phyloP scores from a whole-genome alignment of 768 basidiomycete species.

The Saitozyma podzolica region DNA sequence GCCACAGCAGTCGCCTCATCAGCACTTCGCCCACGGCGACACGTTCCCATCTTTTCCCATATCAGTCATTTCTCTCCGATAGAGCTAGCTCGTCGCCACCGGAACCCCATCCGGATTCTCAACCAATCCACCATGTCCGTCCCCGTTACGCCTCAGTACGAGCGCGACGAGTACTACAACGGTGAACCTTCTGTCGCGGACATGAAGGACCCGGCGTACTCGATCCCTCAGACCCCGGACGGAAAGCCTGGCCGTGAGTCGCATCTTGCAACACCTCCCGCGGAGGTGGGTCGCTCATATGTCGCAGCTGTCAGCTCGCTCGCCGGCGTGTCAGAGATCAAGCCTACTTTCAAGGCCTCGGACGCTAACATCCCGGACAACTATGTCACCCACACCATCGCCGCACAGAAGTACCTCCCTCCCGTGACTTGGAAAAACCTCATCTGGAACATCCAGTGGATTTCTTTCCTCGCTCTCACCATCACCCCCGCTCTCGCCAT shows the following conservation, averaged over 20 bases:
- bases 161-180: slow-evolving; percentile 13
- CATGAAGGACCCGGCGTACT: slow-evolving; percentile 42
- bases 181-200: slow-evolving; percentile 33
- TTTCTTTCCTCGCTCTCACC: slow-evolving; percentile 71
- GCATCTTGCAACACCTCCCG: not conserved
- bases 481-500: slow-evolving; percentile 72
- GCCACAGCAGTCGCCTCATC: too few relatives aligned
- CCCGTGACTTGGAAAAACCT: slow-evolving; percentile 66
- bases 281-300: slow-evolving; percentile 3
- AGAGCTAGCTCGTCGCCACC: too few relatives aligned
- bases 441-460: slow-evolving; percentile 65
- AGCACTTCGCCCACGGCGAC: too few relatives aligned
- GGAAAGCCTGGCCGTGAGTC: slow-evolving; percentile 23
- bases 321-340: slow-evolving; percentile 35
- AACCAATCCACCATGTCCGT: not conserved
- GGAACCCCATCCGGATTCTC: too few relatives aligned
- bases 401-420: slow-evolving; percentile 66
- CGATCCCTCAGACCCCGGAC: slow-evolving; percentile 40
- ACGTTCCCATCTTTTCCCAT: too few relatives aligned
- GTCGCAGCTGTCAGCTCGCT: slow-evolving; percentile 23
- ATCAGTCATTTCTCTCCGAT: too few relatives aligned
- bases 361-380: slow-evolving; percentile 67
- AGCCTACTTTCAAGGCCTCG: slow-evolving; percentile 45
- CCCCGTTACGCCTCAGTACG: slow-evolving; percentile 15
- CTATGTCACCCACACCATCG: slow-evolving; percentile 75